Conservation (phyloP, 345 rosid genomes). For the Pistacia integerrima region DNA sequence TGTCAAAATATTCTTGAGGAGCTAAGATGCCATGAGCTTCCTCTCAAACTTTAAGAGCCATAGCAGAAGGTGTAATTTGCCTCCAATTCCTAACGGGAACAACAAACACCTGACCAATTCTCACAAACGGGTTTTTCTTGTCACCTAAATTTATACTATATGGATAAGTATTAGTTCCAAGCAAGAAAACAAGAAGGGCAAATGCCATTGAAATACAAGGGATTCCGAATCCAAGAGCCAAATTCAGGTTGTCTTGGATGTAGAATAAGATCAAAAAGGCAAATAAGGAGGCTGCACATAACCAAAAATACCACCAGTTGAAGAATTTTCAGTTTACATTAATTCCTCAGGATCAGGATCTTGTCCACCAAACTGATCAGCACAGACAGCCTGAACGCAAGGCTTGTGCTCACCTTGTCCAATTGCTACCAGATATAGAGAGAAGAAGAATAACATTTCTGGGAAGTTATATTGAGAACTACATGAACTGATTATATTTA, state of each 20-base stretch:
- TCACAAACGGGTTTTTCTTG: constrained; percentile 22
- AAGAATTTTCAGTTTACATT: neutral
- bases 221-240: constrained; percentile 13
- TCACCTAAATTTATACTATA: constrained; percentile 9
- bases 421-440: neutral
- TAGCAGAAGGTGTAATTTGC: constrained; percentile 32
- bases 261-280: neutral
- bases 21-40: constrained; percentile 39
- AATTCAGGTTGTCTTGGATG: neutral
- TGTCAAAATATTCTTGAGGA: constrained; percentile 36
- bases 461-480: too few relatives aligned
- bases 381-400: neutral
- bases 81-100: constrained; percentile 43
- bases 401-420: neutral
- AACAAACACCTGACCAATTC: constrained; percentile 33
- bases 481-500: too few relatives aligned
- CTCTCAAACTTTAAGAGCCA: constrained; percentile 26
- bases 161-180: constrained; percentile 28
- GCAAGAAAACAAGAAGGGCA: constrained; percentile 33
- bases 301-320: neutral
- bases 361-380: neutral
- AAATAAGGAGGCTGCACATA: neutral
- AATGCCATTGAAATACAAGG: constrained; percentile 27
- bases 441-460: too few relatives aligned
- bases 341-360: neutral